These are phyloP conservation scores for Fusarium transvaalense DNA, from an alignment of 2,329 filamentous ascomycete species.

Conservation along the genomic window DNA sequence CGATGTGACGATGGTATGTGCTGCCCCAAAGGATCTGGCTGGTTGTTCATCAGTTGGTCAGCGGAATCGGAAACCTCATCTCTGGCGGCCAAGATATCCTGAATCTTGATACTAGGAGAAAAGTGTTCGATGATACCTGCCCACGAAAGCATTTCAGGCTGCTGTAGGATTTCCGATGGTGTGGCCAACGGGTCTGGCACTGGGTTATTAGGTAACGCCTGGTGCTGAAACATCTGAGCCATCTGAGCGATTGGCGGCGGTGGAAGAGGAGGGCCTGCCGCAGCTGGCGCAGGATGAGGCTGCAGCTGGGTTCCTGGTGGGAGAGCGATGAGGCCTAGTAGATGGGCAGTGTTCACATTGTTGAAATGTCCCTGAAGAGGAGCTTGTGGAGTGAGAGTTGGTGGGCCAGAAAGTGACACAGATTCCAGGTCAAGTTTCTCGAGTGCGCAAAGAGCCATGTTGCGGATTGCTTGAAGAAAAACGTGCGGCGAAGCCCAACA, in stretches of 20 bases:
- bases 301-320: conserved; percentile 10
- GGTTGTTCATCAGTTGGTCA: conserved; percentile 16
- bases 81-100: conserved; percentile 33
- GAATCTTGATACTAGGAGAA: conserved; percentile 54
- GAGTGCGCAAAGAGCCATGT: conserved; percentile 62
- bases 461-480: conserved; percentile 63
- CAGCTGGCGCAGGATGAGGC: background rate
- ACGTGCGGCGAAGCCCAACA: conserved; percentile 75
- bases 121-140: conserved; percentile 59
- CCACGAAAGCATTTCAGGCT: conserved; percentile 56
- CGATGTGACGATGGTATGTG: conserved; percentile 43
- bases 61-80: conserved; percentile 7
- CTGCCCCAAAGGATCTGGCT: conserved; percentile 18
- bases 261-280: background rate
- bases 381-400: conserved; percentile 47
- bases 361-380: conserved; percentile 42
- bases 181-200: conserved; percentile 4
- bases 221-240: conserved; percentile 1
- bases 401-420: conserved; percentile 70
- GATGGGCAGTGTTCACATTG: conserved; percentile 21
- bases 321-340: conserved; percentile 34
- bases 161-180: conserved; percentile 34
- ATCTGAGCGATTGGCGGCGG: conserved; percentile 4
- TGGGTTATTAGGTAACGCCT: conserved; percentile 3
- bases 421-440: conserved; percentile 70